These are phyloP conservation scores for Coniosporium apollinis DNA, from an alignment of 495 filamentous ascomycete species.

Conservation along the genomic window DNA sequence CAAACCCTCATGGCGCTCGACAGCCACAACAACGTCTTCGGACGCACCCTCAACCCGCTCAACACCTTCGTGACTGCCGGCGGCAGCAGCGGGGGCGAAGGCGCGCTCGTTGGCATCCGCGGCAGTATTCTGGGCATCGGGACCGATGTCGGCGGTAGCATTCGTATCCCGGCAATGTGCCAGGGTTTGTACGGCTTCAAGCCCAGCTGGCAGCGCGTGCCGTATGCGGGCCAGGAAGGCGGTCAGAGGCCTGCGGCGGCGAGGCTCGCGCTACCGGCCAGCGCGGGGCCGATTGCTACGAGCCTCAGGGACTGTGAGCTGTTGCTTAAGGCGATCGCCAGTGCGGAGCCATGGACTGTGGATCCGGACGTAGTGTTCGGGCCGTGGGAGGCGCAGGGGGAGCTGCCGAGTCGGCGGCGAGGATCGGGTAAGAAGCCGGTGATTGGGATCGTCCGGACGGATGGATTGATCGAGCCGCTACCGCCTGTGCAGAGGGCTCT, in stretches of 20 bases:
- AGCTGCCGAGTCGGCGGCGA: not conserved
- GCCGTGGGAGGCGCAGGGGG: slow-evolving; percentile 13
- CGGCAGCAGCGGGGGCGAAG: slow-evolving; percentile 45
- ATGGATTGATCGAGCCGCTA: slow-evolving; percentile 40
- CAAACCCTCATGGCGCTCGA: slow-evolving; percentile 27
- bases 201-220: slow-evolving; percentile 37
- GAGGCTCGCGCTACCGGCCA: slow-evolving; percentile 17
- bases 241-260: slow-evolving; percentile 15
- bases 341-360: slow-evolving; percentile 15
- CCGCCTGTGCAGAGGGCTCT: slow-evolving; percentile 39
- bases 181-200: slow-evolving; percentile 45
- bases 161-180: slow-evolving; percentile 50
- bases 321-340: slow-evolving; percentile 18
- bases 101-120: slow-evolving; percentile 22
- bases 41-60: slow-evolving; percentile 23
- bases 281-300: slow-evolving; percentile 23
- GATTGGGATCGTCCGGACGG: slow-evolving; percentile 39
- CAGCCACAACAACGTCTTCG: slow-evolving; percentile 27
- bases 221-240: slow-evolving; percentile 31
- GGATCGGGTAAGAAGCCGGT: slow-evolving; percentile 20
- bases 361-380: slow-evolving; percentile 20
- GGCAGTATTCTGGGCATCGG: slow-evolving; percentile 23
- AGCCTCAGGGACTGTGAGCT: slow-evolving; percentile 22
- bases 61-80: slow-evolving; percentile 29
- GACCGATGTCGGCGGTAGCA: slow-evolving; percentile 58